Percentiles rank a stretch among this genome's conserved stretches.
Conservation (phyloP, 805 yeast species). For the Suhomyces tanzawaensis region DNA sequence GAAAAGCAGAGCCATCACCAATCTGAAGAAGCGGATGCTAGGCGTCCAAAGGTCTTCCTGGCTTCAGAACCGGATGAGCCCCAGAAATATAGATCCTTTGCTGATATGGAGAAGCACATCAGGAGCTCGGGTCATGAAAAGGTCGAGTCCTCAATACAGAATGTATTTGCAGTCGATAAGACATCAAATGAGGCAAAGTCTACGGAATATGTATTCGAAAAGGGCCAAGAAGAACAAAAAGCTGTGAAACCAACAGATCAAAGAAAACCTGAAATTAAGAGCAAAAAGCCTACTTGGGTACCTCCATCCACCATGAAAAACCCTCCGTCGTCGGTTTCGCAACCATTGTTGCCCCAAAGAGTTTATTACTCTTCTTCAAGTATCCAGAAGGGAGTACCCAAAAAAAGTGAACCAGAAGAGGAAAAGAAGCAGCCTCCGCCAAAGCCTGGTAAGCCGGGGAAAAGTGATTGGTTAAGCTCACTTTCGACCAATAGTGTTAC, state of each 20-base stretch:
- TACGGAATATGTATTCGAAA: background rate
- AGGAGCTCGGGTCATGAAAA: background rate
- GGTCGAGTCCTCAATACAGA: too few species aligned
- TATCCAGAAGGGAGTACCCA: conserved; percentile 6
- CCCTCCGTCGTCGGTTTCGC: conserved; percentile 6
- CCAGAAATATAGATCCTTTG: conserved; percentile 16
- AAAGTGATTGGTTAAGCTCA: conserved; percentile 9
- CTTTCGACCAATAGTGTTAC: conserved; percentile 3
- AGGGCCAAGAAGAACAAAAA: background rate
- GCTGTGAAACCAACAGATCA: background rate
- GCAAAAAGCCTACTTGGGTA: too few species aligned
- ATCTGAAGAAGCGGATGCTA: too few species aligned
- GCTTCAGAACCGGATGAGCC: too few species aligned
- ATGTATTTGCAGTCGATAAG: background rate
- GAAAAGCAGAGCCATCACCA: too few species aligned
- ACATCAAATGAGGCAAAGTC: background rate
- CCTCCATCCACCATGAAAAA: background rate
- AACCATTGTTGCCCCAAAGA: conserved; percentile 12
- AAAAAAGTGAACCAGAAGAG: background rate
- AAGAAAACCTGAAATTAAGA: background rate
- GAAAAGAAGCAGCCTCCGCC: conserved; percentile 1
- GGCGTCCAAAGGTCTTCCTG: too few species aligned
- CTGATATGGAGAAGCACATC: conserved; percentile 2
- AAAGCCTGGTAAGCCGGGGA: conserved; percentile 8
- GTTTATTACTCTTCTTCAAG: conserved; percentile 12